A percentile compares a stretch with the other conserved stretches of the same genome.
phyloP scores from a whole-genome alignment of 2,329 filamentous ascomycete species.

The Aspergillus alliaceus region DNA sequence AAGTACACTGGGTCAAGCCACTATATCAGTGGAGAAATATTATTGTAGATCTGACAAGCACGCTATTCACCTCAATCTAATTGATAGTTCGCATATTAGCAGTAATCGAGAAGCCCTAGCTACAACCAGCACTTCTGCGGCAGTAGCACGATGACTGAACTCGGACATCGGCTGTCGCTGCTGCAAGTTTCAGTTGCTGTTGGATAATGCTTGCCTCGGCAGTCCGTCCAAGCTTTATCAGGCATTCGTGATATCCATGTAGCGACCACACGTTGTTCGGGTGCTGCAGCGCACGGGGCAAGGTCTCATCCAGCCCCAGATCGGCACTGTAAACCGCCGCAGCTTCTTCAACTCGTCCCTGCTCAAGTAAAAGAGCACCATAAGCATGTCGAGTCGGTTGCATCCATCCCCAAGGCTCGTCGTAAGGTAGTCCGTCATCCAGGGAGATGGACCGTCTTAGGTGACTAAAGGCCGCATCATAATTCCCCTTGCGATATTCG shows the following conservation, averaged over 20 bases:
- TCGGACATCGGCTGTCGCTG: conserved; percentile 60
- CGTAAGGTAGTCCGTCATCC: conserved; percentile 66
- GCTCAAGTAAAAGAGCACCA: conserved; percentile 68
- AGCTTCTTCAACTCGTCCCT: conserved; percentile 59
- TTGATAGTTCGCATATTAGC: no score
- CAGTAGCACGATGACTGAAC: conserved; percentile 62
- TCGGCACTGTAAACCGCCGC: conserved; percentile 60
- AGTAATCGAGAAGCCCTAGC: no score
- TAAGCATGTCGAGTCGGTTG: conserved; percentile 71
- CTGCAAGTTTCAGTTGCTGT: conserved; percentile 53
- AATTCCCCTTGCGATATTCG: conserved; percentile 64
- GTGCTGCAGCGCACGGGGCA: conserved; percentile 66
- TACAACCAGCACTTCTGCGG: conserved; percentile 21
- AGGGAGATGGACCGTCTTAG: conserved; percentile 58
- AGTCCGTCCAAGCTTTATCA: conserved; percentile 54
- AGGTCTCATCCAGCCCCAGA: conserved; percentile 57
- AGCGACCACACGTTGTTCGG: conserved; percentile 75
- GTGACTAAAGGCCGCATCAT: conserved; percentile 59
- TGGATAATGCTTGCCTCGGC: conserved; percentile 51
- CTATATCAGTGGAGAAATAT: no score
- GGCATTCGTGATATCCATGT: conserved; percentile 71
- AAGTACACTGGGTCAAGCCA: no score
- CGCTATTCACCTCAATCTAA: no score
- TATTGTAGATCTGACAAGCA: no score
- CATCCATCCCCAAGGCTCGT: conserved; percentile 81